These are phyloP conservation scores for Plenodomus tracheiphilus DNA, from an alignment of 2,329 filamentous ascomycete species.

Conservation along the genomic window DNA sequence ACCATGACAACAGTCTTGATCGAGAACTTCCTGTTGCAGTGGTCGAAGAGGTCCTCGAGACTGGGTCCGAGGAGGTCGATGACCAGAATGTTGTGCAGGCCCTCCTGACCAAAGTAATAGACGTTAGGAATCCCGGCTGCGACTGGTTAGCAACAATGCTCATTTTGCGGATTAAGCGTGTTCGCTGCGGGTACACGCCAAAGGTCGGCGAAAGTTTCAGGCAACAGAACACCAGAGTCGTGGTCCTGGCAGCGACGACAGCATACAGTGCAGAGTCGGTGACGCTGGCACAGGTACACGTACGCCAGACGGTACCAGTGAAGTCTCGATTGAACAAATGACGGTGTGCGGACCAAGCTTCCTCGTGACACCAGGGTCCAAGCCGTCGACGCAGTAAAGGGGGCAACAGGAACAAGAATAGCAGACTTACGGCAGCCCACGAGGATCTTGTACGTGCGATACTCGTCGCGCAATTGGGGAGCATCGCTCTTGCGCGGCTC, in stretches of 20 bases:
- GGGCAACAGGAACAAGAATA: slow-evolving; percentile 5
- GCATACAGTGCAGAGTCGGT: neutral
- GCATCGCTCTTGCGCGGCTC: slow-evolving; percentile 99
- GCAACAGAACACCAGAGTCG: neutral
- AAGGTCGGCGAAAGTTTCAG: neutral
- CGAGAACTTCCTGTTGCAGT: slow-evolving; percentile 91
- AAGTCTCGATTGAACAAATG: neutral
- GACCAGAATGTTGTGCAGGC: slow-evolving; percentile 97
- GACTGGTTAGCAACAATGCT: slow-evolving; percentile 13
- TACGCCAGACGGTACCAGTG: no score
- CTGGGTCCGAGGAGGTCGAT: slow-evolving; percentile 95
- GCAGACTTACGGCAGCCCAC: slow-evolving; percentile 91
- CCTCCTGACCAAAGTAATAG: slow-evolving; percentile 98
- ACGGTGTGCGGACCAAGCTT: neutral
- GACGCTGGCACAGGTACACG: neutral
- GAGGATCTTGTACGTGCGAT: slow-evolving; percentile 98
- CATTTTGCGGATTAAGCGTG: neutral
- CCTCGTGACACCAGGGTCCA: neutral
- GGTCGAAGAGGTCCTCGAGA: slow-evolving; percentile 94
- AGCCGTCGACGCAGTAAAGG: slow-evolving; percentile 10
- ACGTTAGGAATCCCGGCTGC: slow-evolving; percentile 97
- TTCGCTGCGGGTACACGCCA: neutral
- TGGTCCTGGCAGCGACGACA: neutral
- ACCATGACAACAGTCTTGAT: slow-evolving; percentile 99
- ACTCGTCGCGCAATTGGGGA: slow-evolving; percentile 96